Percentiles rank a stretch among this genome's conserved stretches.
These are phyloP conservation scores for Dryadomyces sulphureus DNA, from an alignment of 2,329 filamentous ascomycete species.

Conservation along the genomic window DNA sequence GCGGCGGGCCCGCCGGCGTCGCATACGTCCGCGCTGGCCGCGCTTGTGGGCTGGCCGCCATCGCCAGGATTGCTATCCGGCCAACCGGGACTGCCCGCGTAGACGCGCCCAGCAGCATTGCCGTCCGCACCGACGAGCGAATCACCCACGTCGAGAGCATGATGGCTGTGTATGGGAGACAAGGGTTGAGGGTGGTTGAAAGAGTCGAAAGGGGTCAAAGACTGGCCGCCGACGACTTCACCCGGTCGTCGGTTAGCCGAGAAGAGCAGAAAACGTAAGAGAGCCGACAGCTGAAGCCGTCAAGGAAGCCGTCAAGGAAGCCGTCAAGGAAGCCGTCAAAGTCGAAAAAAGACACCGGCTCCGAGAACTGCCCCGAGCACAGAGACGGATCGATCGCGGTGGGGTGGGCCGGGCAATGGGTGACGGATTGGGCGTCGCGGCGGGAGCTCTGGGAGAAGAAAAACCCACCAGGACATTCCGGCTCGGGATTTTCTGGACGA, in stretches of 20 bases:
- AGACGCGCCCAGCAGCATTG: background rate
- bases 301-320: background rate
- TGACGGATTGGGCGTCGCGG: background rate
- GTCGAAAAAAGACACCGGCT: background rate
- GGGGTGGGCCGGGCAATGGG: constrained; percentile 1
- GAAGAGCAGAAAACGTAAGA: background rate
- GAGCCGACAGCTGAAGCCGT: too few relatives aligned
- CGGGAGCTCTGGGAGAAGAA: background rate
- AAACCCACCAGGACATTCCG: background rate
- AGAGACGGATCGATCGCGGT: background rate
- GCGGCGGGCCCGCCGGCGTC: constrained; percentile 64
- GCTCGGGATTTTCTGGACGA: constrained; percentile 6
- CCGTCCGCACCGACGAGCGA: too few relatives aligned
- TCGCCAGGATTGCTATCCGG: background rate
- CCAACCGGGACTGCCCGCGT: background rate
- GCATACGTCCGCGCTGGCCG: constrained; percentile 29
- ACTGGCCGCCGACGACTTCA: background rate
- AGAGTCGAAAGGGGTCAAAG: background rate
- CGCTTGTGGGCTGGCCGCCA: background rate
- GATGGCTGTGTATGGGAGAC: constrained; percentile 2
- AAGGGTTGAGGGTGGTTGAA: too few relatives aligned
- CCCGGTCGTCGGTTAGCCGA: background rate
- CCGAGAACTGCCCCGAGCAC: background rate
- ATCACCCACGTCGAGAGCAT: constrained; percentile 12
- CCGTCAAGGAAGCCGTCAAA: background rate